A percentile compares a stretch with the other conserved stretches of the same genome.
These are phyloP conservation scores for Narthecium ossifragum DNA, from an alignment of 106 monocot species.

Conservation along the genomic window DNA sequence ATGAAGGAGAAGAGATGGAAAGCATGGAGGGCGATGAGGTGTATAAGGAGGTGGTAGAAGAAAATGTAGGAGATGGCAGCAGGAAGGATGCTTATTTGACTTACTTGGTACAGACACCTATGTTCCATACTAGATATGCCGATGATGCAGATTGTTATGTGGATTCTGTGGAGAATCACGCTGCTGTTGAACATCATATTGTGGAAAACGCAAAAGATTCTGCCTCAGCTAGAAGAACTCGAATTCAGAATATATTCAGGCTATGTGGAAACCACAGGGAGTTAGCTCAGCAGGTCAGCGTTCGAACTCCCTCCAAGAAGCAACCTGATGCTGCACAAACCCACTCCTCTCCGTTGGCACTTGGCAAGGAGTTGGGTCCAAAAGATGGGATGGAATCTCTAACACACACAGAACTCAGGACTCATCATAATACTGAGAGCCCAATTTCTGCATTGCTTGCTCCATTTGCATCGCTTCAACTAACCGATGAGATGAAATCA, in stretches of 20 bases:
- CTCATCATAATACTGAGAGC: constrained; percentile 16
- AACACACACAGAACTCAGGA: background rate
- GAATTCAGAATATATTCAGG: constrained; percentile 94
- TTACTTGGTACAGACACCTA: background rate
- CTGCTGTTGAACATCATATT: background rate
- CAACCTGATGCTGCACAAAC: constrained; percentile 23
- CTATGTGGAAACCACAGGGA: constrained; percentile 92
- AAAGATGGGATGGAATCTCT: background rate
- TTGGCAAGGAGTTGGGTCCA: background rate
- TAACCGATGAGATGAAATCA: constrained; percentile 12
- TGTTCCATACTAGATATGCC: no score
- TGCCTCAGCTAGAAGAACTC: constrained; percentile 37
- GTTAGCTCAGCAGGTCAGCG: constrained; percentile 43
- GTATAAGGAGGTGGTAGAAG: constrained; percentile 67
- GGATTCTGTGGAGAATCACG: constrained; percentile 6
- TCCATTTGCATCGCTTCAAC: constrained; percentile 21
- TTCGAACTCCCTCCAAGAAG: constrained; percentile 26
- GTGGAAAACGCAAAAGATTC: constrained; percentile 20
- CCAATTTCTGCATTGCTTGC: constrained; percentile 17
- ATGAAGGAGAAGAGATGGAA: constrained; percentile 51
- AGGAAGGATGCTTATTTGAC: background rate
- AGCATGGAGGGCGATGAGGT: constrained; percentile 39
- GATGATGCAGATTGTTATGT: background rate
- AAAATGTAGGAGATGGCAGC: constrained; percentile 6
- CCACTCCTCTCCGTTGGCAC: constrained; percentile 6